These are phyloP conservation scores for Pseudocercospora musae DNA, from an alignment of 2,329 filamentous ascomycete genomes.

Conservation along the genomic window DNA sequence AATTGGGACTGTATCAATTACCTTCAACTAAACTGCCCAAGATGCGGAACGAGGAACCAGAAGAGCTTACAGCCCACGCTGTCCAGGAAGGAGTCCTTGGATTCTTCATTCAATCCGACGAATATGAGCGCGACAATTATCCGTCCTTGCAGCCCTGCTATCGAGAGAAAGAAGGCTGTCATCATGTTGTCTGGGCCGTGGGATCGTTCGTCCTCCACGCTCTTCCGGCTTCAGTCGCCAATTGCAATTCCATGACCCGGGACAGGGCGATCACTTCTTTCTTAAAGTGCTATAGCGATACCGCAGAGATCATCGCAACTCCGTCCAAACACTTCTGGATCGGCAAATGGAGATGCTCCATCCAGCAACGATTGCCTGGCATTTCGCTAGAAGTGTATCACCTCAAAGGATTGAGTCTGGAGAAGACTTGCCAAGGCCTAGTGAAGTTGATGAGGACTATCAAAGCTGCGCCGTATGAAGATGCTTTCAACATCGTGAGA, in stretches of 20 bases:
- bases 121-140: too few relatives aligned
- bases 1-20: too few relatives aligned
- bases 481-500: not conserved
- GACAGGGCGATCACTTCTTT: not conserved
- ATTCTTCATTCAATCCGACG: too few relatives aligned
- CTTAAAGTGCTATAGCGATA: not conserved
- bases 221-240: not conserved
- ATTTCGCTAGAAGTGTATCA: not conserved
- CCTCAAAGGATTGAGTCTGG: not conserved
- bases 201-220: not conserved
- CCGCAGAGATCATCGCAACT: not conserved
- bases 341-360: not conserved
- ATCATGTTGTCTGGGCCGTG: not conserved
- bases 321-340: not conserved
- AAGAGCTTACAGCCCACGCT: too few relatives aligned
- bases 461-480: not conserved
- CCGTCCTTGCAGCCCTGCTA: not conserved
- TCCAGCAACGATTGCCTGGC: not conserved
- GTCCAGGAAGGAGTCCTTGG: too few relatives aligned
- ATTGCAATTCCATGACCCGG: not conserved
- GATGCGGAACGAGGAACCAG: too few relatives aligned
- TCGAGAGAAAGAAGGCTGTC: not conserved
- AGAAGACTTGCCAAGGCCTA: not conserved
- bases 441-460: not conserved
- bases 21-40: too few relatives aligned